Evolutionary conservation across 2,329 filamentous ascomycete genomes (phyloP).

Genomic region (Hymenoscyphus infarciens): DNA sequence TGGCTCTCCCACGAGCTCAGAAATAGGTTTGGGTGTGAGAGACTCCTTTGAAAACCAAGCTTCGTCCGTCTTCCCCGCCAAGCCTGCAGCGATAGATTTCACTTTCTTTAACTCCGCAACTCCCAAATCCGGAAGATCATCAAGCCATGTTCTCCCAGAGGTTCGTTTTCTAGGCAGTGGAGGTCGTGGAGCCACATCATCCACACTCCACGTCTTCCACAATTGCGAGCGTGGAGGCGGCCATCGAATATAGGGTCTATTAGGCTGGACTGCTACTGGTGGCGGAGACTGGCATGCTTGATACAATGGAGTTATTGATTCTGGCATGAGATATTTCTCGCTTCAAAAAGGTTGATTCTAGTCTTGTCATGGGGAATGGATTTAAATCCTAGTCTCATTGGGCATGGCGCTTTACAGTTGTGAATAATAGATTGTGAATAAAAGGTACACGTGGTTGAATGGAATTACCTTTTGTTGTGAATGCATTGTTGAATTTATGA

Average conservation of each 20-base stretch:
- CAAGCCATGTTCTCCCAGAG: neutral
- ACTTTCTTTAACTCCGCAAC: neutral
- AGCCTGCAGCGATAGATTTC: neutral
- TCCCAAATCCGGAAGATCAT: neutral
- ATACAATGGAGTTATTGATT: neutral
- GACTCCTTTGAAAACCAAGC: neutral
- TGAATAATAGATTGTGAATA: neutral
- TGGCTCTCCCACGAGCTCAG: neutral
- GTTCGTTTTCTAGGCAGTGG: neutral
- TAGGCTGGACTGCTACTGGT: neutral
- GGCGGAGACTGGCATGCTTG: neutral
- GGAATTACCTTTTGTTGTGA: neutral
- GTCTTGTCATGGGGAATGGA: neutral
- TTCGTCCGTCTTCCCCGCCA: neutral
- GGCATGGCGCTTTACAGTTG: neutral
- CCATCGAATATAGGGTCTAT: neutral
- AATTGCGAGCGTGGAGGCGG: neutral
- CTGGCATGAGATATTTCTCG: neutral
- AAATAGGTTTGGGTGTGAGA: neutral
- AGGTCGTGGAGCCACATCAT: neutral
- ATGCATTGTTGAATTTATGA: neutral
- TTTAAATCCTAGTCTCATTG: neutral
- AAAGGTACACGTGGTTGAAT: neutral
- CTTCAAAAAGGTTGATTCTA: neutral
- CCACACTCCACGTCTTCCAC: slow-evolving; percentile 3